phyloP scores from a whole-genome alignment of 2,329 filamentous ascomycete genomes.

The Alternaria triticimaculans region DNA sequence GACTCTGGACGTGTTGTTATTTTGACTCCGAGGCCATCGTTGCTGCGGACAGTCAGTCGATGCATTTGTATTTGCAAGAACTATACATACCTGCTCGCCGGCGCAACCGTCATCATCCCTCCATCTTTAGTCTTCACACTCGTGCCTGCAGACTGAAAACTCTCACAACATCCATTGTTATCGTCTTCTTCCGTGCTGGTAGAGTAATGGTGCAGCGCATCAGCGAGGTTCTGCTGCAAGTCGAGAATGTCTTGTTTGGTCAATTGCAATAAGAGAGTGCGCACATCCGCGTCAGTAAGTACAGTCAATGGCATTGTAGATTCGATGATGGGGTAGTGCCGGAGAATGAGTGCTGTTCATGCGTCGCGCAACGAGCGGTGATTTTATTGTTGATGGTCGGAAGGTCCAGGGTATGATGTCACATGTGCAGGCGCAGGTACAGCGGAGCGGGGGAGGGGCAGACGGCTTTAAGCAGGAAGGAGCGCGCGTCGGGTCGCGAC shows the following conservation, averaged over 20 bases:
- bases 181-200: conserved; percentile 64
- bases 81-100: conserved; percentile 55
- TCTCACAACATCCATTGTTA: conserved; percentile 63
- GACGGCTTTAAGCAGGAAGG: conserved; percentile 4
- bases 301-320: conserved; percentile 65
- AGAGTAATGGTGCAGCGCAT: conserved; percentile 70
- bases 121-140: conserved; percentile 67
- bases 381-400: neutral
- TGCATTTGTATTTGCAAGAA: neutral
- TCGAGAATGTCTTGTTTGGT: conserved; percentile 62
- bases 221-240: conserved; percentile 65
- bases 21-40: conserved; percentile 67
- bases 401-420: conserved; percentile 3
- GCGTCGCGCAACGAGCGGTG: neutral
- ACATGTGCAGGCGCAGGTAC: neutral
- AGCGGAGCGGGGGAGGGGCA: conserved; percentile 30
- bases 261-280: conserved; percentile 61
- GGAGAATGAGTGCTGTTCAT: neutral
- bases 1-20: conserved; percentile 63
- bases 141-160: conserved; percentile 68
- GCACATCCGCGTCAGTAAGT: conserved; percentile 64
- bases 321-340: fast-evolving
- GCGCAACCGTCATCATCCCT: conserved; percentile 71
- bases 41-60: conserved; percentile 43
- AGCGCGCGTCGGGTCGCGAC: neutral